A percentile compares a stretch with the other conserved stretches of the same genome.
Conservation (phyloP, 208 protist genomes). For the Wallacemonas sp. region DNA sequence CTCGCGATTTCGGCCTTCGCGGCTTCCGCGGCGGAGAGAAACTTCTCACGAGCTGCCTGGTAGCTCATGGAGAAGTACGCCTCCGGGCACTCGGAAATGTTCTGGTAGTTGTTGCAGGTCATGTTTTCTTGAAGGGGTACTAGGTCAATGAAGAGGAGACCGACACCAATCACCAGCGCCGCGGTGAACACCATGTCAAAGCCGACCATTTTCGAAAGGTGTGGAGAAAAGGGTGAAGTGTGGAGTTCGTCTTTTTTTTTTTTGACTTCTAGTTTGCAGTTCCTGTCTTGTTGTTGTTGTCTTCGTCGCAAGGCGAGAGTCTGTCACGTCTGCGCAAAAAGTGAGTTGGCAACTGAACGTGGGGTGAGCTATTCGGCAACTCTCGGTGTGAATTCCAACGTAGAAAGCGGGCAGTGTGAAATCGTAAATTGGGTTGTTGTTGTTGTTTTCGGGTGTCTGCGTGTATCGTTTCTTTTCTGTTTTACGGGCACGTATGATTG, state of each 20-base stretch:
- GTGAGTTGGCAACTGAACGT: neutral
- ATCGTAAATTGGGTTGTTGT: too few relatives aligned
- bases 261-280: neutral
- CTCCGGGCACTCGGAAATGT: conserved; percentile 60
- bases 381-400: neutral
- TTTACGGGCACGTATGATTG: too few relatives aligned
- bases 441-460: too few relatives aligned
- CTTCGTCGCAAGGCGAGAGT: too few relatives aligned
- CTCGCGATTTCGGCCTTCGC: conserved; percentile 44
- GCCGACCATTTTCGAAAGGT: conserved; percentile 30
- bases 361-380: neutral
- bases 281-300: too few relatives aligned
- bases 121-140: conserved; percentile 77
- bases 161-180: conserved; percentile 50
- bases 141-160: conserved; percentile 78
- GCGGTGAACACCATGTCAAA: conserved; percentile 43
- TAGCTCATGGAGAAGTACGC: conserved; percentile 71
- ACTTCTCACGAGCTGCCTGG: conserved; percentile 65
- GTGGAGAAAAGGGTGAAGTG: conserved; percentile 14
- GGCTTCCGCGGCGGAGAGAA: conserved; percentile 58
- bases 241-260: neutral
- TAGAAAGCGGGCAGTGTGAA: too few relatives aligned
- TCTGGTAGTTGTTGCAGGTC: conserved; percentile 60
- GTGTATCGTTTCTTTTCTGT: too few relatives aligned
- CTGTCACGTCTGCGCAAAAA: too few relatives aligned